Base-by-base conservation (phyloP, 805 yeast species). In the Soucietia sequanensis region DNA sequence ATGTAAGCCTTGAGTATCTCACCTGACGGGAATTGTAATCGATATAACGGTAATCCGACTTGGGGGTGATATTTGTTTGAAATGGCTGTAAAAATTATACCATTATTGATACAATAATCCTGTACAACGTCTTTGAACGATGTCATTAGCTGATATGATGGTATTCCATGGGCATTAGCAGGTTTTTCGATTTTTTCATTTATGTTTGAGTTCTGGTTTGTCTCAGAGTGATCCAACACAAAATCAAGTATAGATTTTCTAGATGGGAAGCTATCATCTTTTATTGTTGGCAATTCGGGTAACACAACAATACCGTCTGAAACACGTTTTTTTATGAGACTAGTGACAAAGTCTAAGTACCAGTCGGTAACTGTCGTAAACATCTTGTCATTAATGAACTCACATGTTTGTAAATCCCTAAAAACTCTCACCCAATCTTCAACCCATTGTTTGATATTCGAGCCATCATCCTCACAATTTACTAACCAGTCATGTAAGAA, bases 111-210 rank as follows among this genome's bases (percentile, higher is more conserved):
- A 47, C 95, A 87, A 47, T 65, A 75, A 2, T 76, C 76, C 34
- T 72, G 77, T 2, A 86, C 75, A 13, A 87, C 80, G 34, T 84
- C 87, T 42, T 70, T 79, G 50, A 81, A 80, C 0, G 84, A 65
- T 4, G 72, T 62, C 20, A 58, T 45, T 1, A 77, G 56, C 27
- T 62, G 64, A 24, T 63, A 61, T 8, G 68, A 44, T 13, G 16
- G 9, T 15, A 22, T 12, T 23, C 29, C 23, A 20, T 23, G 20
- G 11, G 14, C 6, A 18, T 9, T 4, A 12, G 18, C 13, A 13
- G 27, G 8, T 16, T 31, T 7, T 21, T 17, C 5, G 26, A 28
- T 5, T 34, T 29, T n/a, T 16, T 29, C 15, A 15, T 22, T 6
- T 34, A 12, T 17, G 6, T 20, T 23, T n/a, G n/a, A n/a, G n/a